Evolutionary conservation across 352 stramenopile genomes (phyloP).

Genomic region (Globisporangium yorkense): DNA sequence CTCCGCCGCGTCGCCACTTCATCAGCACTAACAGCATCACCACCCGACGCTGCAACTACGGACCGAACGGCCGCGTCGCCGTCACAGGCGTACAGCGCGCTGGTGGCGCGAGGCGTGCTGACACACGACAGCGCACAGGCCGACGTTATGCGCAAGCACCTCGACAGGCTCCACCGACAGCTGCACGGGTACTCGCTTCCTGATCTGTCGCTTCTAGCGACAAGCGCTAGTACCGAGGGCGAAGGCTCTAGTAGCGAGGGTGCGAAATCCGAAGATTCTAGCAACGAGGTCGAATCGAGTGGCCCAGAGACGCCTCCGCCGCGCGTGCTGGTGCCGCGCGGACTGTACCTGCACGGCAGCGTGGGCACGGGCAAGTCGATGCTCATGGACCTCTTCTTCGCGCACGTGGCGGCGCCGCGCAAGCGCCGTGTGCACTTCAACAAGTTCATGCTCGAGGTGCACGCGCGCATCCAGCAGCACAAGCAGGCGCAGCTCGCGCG

Average conservation of each 20-base stretch:
- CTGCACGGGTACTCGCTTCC: conserved; percentile 51
- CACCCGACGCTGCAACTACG: too few species aligned
- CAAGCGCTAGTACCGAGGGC: not conserved
- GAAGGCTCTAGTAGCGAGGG: not conserved
- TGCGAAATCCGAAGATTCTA: not conserved
- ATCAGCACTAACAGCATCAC: too few species aligned
- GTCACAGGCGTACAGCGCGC: conserved; percentile 25
- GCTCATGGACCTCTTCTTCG: conserved; percentile 95
- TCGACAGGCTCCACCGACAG: conserved; percentile 60
- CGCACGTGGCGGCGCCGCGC: conserved; percentile 36
- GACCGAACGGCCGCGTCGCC: conserved; percentile 1
- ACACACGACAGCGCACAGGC: conserved; percentile 27
- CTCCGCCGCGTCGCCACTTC: too few species aligned
- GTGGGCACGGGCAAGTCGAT: conserved; percentile 97
- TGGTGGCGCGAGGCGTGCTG: conserved; percentile 20
- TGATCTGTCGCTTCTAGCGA: conserved; percentile 5
- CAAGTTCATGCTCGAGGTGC: conserved; percentile 96
- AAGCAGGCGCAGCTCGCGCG: conserved; percentile 83
- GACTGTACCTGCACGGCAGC: conserved; percentile 93
- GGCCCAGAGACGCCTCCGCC: not conserved
- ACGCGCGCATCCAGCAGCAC: conserved; percentile 86
- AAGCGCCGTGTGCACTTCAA: conserved; percentile 96
- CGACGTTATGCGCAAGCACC: conserved; percentile 24
- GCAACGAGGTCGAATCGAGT: too few species aligned
- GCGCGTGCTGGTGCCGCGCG: conserved; percentile 57